Percentiles rank a stretch among this genome's conserved stretches.
phyloP scores from a whole-genome alignment of 1,139 yeast genomes.

The Taphrina wiesneri region DNA sequence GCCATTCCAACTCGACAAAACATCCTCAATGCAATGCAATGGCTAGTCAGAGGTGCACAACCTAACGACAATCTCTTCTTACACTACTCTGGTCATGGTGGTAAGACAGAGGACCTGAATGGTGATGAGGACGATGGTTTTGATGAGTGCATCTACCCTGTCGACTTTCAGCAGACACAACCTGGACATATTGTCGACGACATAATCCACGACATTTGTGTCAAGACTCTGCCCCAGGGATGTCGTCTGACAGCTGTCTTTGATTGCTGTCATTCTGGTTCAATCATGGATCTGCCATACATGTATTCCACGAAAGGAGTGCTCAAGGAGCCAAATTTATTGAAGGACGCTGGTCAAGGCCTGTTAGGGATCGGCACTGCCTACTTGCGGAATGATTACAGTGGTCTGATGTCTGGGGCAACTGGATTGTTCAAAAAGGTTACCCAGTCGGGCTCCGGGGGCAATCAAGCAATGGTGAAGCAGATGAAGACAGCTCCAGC shows the following conservation, averaged over 20 bases:
- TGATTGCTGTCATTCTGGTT: conserved; percentile 93
- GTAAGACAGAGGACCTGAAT: conserved; percentile 71
- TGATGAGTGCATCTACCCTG: conserved; percentile 89
- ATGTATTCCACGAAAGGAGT: conserved; percentile 89
- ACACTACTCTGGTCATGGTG: conserved; percentile 92
- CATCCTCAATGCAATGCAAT: conserved; percentile 81
- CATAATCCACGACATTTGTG: conserved; percentile 75
- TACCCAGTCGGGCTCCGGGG: conserved; percentile 46
- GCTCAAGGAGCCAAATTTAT: conserved; percentile 81
- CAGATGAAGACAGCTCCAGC: conserved; percentile 78
- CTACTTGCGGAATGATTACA: conserved; percentile 69
- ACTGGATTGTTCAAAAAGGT: conserved; percentile 56
- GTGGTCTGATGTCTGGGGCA: conserved; percentile 56
- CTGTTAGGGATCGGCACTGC: conserved; percentile 69
- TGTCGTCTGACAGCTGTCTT: conserved; percentile 78
- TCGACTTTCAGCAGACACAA: conserved; percentile 66
- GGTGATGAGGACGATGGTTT: conserved; percentile 91
- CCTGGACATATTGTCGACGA: conserved; percentile 78
- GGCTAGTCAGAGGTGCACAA: conserved; percentile 79
- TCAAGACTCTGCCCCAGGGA: conserved; percentile 73
- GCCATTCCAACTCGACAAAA: conserved; percentile 75
- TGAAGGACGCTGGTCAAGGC: conserved; percentile 80
- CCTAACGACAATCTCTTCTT: conserved; percentile 59
- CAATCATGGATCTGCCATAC: conserved; percentile 85
- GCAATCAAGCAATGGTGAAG: conserved; percentile 51